Evolutionary conservation across 1,284 basidiomycete species (phyloP).

Genomic region (Meripilus lineatus): DNA sequence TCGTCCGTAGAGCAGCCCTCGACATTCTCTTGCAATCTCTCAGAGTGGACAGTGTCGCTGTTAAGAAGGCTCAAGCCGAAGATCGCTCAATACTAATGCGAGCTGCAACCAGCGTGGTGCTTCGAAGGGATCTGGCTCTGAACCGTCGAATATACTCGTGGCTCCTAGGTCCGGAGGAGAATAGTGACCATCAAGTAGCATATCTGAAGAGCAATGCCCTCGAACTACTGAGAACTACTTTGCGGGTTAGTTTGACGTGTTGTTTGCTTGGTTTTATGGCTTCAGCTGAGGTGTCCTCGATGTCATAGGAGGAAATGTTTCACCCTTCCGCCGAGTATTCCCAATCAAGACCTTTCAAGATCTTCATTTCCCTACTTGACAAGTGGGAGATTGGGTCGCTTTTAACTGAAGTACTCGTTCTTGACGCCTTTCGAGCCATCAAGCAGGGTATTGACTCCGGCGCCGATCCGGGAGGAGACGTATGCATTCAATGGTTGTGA

Average conservation of each 20-base stretch:
- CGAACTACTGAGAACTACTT: constrained; percentile 59
- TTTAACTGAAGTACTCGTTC: constrained; percentile 74
- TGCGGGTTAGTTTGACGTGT: constrained; percentile 60
- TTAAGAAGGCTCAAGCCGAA: constrained; percentile 59
- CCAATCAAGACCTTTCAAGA: constrained; percentile 87
- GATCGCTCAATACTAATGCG: constrained; percentile 78
- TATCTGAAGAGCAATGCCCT: constrained; percentile 71
- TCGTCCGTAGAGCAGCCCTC: constrained; percentile 79
- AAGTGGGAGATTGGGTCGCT: constrained; percentile 93
- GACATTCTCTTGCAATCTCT: constrained; percentile 79
- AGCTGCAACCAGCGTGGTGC: constrained; percentile 76
- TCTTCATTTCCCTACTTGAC: constrained; percentile 92
- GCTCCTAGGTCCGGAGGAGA: constrained; percentile 83
- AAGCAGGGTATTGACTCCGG: constrained; percentile 50
- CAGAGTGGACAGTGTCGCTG: constrained; percentile 64
- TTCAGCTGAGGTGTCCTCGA: not conserved
- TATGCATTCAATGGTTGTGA: constrained; percentile 42
- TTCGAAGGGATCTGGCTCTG: constrained; percentile 89
- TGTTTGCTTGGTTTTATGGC: not conserved
- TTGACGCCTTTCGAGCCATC: constrained; percentile 76
- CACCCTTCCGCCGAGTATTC: constrained; percentile 64
- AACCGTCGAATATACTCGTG: constrained; percentile 93
- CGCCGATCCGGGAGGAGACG: constrained; percentile 57
- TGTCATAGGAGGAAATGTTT: constrained; percentile 70
- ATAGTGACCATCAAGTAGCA: constrained; percentile 62